Percentiles rank a stretch among this genome's conserved stretches.
Conservation (phyloP, 75 land plant genomes). For the Adiantum capillusveneris region DNA sequence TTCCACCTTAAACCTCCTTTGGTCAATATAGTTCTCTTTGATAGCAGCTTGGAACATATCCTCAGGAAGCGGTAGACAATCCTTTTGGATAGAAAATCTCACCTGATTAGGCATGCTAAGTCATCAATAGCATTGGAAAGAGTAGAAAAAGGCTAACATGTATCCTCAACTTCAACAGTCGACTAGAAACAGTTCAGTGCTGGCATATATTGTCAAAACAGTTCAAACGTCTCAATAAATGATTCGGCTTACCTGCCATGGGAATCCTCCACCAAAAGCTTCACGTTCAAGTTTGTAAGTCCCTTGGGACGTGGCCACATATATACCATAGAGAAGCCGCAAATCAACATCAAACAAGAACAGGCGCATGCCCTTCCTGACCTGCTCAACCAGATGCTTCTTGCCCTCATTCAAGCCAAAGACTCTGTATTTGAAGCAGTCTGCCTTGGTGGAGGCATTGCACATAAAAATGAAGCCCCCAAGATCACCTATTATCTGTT, state of each 20-base stretch:
- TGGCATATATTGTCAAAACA: background rate
- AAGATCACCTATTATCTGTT: background rate
- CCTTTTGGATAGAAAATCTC: constrained; percentile 18
- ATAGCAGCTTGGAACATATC: constrained; percentile 30
- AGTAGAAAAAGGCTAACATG: background rate
- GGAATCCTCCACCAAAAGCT: constrained; percentile 36
- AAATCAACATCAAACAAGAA: constrained; percentile 51
- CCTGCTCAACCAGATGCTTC: constrained; percentile 26
- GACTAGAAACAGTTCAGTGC: background rate
- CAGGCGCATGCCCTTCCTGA: constrained; percentile 33
- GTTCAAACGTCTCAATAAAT: too few species aligned
- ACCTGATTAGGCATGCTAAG: too few species aligned
- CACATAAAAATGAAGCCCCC: constrained; percentile 57
- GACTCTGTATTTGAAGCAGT: constrained; percentile 36
- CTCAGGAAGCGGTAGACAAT: constrained; percentile 37
- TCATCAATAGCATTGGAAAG: background rate
- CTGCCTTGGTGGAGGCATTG: constrained; percentile 35
- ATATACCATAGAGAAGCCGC: constrained; percentile 45
- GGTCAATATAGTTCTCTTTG: constrained; percentile 33
- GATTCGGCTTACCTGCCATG: constrained; percentile 60
- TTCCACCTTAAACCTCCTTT: constrained; percentile 24
- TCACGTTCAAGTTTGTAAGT: constrained; percentile 32
- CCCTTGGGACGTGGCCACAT: constrained; percentile 37
- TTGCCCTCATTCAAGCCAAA: constrained; percentile 44
- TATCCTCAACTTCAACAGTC: background rate